Evolutionary conservation across 2,329 filamentous ascomycete species (phyloP).

Genomic region (Paecilomyces dactylethromorphus): DNA sequence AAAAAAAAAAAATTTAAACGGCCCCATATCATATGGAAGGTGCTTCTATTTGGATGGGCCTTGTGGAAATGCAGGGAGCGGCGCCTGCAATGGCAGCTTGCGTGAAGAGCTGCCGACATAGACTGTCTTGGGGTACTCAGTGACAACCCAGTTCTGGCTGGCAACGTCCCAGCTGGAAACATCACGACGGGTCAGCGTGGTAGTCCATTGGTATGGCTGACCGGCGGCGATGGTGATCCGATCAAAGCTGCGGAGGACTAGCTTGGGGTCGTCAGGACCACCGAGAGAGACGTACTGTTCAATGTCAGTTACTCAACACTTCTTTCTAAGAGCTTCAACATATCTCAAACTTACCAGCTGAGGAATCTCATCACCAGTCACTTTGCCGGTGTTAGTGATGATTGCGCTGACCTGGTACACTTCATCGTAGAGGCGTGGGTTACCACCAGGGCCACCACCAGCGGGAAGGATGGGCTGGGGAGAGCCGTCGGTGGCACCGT

Average conservation of each 20-base stretch:
- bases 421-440: constrained; percentile 48
- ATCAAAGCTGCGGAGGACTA: constrained; percentile 73
- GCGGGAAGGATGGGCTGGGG: constrained; percentile 52
- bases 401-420: constrained; percentile 44
- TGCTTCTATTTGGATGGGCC: background rate
- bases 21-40: too few relatives aligned
- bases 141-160: constrained; percentile 76
- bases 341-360: constrained; percentile 35
- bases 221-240: constrained; percentile 66
- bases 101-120: constrained; percentile 55
- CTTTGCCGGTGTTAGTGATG: constrained; percentile 45
- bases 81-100: constrained; percentile 45
- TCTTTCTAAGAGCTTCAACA: background rate
- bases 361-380: constrained; percentile 47
- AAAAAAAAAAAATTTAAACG: too few relatives aligned
- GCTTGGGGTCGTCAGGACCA: constrained; percentile 61
- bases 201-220: constrained; percentile 58
- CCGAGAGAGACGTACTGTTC: constrained; percentile 67
- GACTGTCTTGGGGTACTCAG: constrained; percentile 50
- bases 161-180: constrained; percentile 78
- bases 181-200: constrained; percentile 69
- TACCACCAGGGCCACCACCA: constrained; percentile 54
- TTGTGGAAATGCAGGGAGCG: constrained; percentile 17
- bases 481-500: constrained; percentile 44
- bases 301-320: constrained; percentile 1